Base-by-base conservation (phyloP, 805 yeast species). In the Saccharomycopsis oosterbeekiorum region DNA sequence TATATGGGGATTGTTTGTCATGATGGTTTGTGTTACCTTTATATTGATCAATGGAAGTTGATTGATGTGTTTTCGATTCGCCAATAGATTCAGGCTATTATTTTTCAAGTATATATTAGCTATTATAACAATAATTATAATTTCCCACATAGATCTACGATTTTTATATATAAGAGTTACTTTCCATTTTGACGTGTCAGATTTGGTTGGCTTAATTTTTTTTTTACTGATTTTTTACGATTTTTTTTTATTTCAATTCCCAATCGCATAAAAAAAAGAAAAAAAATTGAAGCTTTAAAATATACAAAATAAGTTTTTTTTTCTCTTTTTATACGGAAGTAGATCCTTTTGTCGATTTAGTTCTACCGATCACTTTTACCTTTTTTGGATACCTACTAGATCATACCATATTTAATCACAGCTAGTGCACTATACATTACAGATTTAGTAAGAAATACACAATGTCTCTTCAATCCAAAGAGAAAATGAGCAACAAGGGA, bases 1-100 rank as follows among this genome's bases (percentile, higher is more conserved):
- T 0, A 63, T 79, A 24, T 90, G 89, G 85, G 97, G 97, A 1
- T 66, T 84, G 4, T 61, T 74, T 1, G 89, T 89, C 1, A 86
- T 88, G 87, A 68, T 83, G 26, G 75, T 87, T n/a, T 88, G 96
- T 60, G 73, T 83, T 17, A 74, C 70, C 62, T 75, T 77, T 2
- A 76, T 77, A 0, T 65, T 75, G n/a, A 47, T 42, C 8, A 42
- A 42, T 19, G 50, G 50, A 40, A 55, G 15, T 17, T 40, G 29
- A 40, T 11, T 19, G 9, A n/a, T 19, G 2, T 55, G 3, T 29
- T 29, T 29, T 29, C 34, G 3, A n/a, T 29, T 29, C 34, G 6
- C 34, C 3, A 29, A 29, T 29, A 29, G 34, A 29, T 29, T 29
- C 34, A 29, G 34, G 6, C 6, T 29, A 29, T 29, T 6, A 3